Conservation (phyloP, 139 green algal genomes). For the Chara braunii region DNA sequence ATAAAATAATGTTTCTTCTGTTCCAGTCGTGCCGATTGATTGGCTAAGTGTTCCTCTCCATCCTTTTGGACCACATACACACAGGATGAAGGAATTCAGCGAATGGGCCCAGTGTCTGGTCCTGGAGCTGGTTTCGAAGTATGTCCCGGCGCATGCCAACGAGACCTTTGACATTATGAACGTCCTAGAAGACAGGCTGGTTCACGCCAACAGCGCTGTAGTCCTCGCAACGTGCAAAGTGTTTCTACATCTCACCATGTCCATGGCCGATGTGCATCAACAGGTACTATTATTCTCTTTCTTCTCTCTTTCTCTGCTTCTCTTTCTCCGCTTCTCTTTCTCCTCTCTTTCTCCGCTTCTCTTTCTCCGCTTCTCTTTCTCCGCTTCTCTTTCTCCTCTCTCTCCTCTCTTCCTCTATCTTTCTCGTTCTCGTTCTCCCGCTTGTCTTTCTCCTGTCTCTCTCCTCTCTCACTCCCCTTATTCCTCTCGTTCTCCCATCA, state of each 20-base stretch:
- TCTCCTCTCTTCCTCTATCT: neutral
- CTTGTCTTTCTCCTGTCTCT: too few relatives aligned
- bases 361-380: neutral
- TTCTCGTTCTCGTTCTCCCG: conserved; percentile 2
- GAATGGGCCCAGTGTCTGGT: conserved; percentile 91
- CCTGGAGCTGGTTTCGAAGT: conserved; percentile 67
- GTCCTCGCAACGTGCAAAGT: conserved; percentile 81
- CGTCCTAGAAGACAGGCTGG: conserved; percentile 82
- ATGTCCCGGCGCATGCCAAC: conserved; percentile 53
- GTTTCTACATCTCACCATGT: conserved; percentile 85
- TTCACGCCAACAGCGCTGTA: conserved; percentile 77
- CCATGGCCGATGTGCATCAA: conserved; percentile 75
- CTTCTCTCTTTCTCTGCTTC: neutral
- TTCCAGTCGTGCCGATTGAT: too few relatives aligned
- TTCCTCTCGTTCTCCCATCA: too few relatives aligned
- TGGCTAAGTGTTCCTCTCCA: too few relatives aligned
- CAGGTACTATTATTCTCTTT: conserved; percentile 49
- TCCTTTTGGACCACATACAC: conserved; percentile 68
- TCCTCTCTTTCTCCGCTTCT: neutral
- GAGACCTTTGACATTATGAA: conserved; percentile 95
- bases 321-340: neutral
- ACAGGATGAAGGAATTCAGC: conserved; percentile 80
- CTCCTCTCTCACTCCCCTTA: too few relatives aligned
- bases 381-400: neutral
- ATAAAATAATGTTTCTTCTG: too few relatives aligned